A percentile compares a stretch with the other conserved stretches of the same genome.
Conservation (phyloP, 768 basidiomycete species). For the Pluteus cervinus region DNA sequence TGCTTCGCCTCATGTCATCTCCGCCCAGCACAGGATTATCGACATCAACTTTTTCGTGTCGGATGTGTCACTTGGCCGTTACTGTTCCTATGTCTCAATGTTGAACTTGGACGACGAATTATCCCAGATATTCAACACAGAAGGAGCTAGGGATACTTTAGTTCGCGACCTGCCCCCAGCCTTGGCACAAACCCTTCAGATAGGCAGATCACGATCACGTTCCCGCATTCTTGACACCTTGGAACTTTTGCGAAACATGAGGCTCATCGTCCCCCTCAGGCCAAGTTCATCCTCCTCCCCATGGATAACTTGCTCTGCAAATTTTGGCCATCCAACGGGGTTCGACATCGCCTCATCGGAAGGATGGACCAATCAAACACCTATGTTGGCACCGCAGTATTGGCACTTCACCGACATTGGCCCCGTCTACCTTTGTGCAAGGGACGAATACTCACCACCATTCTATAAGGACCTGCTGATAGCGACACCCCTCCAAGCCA, state of each 20-base stretch:
- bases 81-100: conserved; percentile 57
- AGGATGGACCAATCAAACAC: conserved; percentile 37
- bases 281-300: conserved; percentile 35
- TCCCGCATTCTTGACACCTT: conserved; percentile 58
- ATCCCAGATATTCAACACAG: conserved; percentile 39
- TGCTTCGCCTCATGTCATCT: conserved; percentile 41
- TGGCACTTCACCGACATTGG: conserved; percentile 56
- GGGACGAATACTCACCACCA: conserved; percentile 41
- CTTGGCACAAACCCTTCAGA: conserved; percentile 46
- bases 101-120: conserved; percentile 55
- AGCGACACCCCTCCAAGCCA: conserved; percentile 29
- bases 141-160: conserved; percentile 39
- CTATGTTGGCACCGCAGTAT: conserved; percentile 48
- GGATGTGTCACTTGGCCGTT: conserved; percentile 60
- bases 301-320: conserved; percentile 38
- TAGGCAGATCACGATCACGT: conserved; percentile 53
- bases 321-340: conserved; percentile 34
- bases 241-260: conserved; percentile 48
- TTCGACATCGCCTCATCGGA: conserved; percentile 40
- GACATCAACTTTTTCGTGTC: conserved; percentile 53
- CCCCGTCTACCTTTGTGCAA: conserved; percentile 56
- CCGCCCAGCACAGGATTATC: conserved; percentile 49
- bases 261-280: conserved; percentile 54
- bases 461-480: conserved; percentile 50
- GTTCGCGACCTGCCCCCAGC: conserved; percentile 48